Base-by-base conservation (phyloP, 257 asterid genomes). In the Anisodus tanguticus region DNA sequence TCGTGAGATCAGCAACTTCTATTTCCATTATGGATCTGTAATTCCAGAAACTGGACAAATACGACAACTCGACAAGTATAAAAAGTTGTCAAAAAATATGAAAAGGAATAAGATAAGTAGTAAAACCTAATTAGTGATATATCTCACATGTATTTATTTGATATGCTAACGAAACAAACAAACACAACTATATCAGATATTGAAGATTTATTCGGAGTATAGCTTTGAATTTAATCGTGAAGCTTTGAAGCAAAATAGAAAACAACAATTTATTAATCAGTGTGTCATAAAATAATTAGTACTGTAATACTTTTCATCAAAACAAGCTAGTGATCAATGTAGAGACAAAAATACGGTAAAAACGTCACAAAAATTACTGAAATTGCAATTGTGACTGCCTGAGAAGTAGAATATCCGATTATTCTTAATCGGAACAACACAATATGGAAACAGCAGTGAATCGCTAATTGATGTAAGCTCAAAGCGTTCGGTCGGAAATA, bases 11-110 rank as follows among this genome's bases (percentile, higher is more conserved):
- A 43, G 79, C 19, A n/a, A 64, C 90, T 82, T 82, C 94, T 12
- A 2, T 79, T 85, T 90, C 94, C 97, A 93, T 91, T 87, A 63
- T 13, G 22, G 59, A 77, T 77, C 66, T 17, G 66, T 17, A 59
- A 58, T 17, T 58, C 9, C 64, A 58, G 26, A 17, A 58, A 58
- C 64, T 17, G 9, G 10, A 58, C 64, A 58, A 58, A 58, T 17
- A 17, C 16, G 64, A 17, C 35, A 31, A 31, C 35, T 31, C 35
- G 35, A 31, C 60, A 0, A 3, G 9, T 6, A 58, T 58, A 58
- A 6, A 6, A 6, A 58, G 10, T 17, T 58, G 26, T 58, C 64
- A 58, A 58, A 15, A 58, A 58, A 58, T 9, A 2, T 16, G 26
- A 2, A n/a, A 17, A 58, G 9, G 7, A 58, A 58, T 58, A 1